These are phyloP conservation scores for Populus nigra DNA, from an alignment of 345 rosid species.

Conservation along the genomic window DNA sequence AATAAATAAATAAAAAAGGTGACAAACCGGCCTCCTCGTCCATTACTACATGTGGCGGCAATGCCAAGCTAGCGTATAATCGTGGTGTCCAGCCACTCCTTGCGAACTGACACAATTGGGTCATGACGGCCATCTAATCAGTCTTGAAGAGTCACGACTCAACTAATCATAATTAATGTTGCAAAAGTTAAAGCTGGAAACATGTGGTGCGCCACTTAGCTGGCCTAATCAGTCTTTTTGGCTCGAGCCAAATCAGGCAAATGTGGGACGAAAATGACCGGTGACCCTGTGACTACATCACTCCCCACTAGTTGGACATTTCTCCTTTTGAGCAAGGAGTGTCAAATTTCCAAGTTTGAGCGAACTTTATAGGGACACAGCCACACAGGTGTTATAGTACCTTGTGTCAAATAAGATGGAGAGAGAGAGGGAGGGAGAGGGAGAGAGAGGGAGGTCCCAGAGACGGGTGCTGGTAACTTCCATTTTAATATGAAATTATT, in stretches of 20 bases:
- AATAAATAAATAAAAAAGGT: no score
- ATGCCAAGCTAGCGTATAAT: not conserved
- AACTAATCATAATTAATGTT: not conserved
- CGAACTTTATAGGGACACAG: not conserved
- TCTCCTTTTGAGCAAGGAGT: not conserved
- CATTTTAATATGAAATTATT: no score
- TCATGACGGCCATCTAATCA: not conserved
- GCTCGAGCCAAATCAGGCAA: not conserved
- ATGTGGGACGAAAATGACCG: not conserved
- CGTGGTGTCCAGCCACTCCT: not conserved
- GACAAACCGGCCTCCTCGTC: not conserved
- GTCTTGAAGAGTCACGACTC: not conserved
- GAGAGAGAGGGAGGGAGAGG: no score
- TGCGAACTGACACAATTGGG: not conserved
- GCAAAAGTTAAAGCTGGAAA: not conserved
- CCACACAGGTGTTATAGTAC: no score
- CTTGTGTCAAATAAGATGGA: no score
- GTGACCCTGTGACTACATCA: not conserved
- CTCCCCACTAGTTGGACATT: not conserved
- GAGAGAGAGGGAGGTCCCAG: no score
- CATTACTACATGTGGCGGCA: not conserved
- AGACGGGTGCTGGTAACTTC: no score
- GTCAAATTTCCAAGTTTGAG: not conserved
- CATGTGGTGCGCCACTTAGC: no score
- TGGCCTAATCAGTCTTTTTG: not conserved